Base-by-base conservation (phyloP, 2,329 filamentous ascomycete genomes). In the Colletotrichum echinochloae region DNA sequence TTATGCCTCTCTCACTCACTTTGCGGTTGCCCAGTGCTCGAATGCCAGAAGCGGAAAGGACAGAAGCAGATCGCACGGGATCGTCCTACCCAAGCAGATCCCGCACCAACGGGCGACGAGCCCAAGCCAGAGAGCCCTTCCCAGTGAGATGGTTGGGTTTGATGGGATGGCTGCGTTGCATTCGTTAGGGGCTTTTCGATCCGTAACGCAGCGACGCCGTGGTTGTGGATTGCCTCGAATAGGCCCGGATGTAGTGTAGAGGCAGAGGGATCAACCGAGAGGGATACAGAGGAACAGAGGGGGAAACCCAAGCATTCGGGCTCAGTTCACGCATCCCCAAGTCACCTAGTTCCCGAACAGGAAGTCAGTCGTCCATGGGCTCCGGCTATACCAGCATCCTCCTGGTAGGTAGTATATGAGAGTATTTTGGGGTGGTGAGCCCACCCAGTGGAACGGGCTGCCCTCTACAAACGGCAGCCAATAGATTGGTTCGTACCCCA, bases 41-140 rank as follows among this genome's bases (percentile, higher is more conserved):
- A 52, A 57, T n/a, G 64, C 64, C 57, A 51, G 64, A 70, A 70
- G 52, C 28, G 63, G 67, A 30, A 70, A 59, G 20, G 37, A 56
- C 51, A 41, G 30, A 56, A 64, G 67, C 16, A 70, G 67, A 70
- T 70, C 67, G 41, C 67, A 62, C 64, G 67, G 67, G 67, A 70
- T 70, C 64, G 64, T 26, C 64, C 52, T 48, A 62, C 44, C 64
- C 67, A 67, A 67, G 64, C 64, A n/a, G 57, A 70, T 62, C 67
- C 46, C 23, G 35, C 55, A 52, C n/a, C 33, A 44, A 63, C 46
- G 52, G 57, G 48, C 48, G 23, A 55, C 37, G n/a, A 49, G 18
- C 51, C 62, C 49, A 52, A 52, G 65, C 33, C 54, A 52, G 61
- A 49, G 65, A 65, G 20, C 23, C n/a, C 30, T 46, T 62, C 26